phyloP scores from a whole-genome alignment of 2,329 filamentous ascomycete genomes.

The Epichloe sylvatica region DNA sequence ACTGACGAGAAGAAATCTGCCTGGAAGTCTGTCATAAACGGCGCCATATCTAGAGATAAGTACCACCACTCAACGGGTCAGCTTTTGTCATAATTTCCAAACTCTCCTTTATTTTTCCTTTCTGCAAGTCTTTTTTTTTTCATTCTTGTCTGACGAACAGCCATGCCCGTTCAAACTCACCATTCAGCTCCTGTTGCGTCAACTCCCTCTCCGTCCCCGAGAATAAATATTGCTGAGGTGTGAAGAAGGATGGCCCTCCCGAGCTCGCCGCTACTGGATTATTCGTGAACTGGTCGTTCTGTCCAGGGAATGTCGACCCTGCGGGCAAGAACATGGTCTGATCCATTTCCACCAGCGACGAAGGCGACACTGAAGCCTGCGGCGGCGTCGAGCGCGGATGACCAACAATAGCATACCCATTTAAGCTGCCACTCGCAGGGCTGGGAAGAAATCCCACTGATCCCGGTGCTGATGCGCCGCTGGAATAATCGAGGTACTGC shows the following conservation, averaged over 20 bases:
- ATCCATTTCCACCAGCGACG: slow-evolving; percentile 26
- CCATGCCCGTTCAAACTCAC: slow-evolving; percentile 11
- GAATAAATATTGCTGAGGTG: slow-evolving; percentile 27
- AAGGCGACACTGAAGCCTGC: slow-evolving; percentile 25
- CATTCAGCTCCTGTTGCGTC: slow-evolving; percentile 15
- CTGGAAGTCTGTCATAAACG: slow-evolving; percentile 21
- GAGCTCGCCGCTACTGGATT: slow-evolving; percentile 9
- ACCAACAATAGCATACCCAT: slow-evolving; percentile 34
- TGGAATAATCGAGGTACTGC: slow-evolving; percentile 27
- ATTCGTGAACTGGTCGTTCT: slow-evolving; percentile 17
- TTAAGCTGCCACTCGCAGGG: slow-evolving; percentile 36
- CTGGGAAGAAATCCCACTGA: slow-evolving; percentile 34
- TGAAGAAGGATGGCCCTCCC: slow-evolving; percentile 13
- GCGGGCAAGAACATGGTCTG: slow-evolving; percentile 20
- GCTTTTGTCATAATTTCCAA: background rate
- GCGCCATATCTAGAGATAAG: slow-evolving; percentile 13
- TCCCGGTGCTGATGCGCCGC: slow-evolving; percentile 20
- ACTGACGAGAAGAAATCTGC: slow-evolving; percentile 15
- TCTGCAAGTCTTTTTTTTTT: too few relatives aligned
- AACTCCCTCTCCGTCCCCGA: slow-evolving; percentile 16
- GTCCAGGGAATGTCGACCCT: slow-evolving; percentile 18
- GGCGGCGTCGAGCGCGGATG: slow-evolving; percentile 15
- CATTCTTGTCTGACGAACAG: background rate
- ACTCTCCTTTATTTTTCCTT: too few relatives aligned
- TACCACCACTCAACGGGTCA: background rate